Base-by-base conservation (phyloP, 1,284 basidiomycete species). In the Meripilus lineatus region DNA sequence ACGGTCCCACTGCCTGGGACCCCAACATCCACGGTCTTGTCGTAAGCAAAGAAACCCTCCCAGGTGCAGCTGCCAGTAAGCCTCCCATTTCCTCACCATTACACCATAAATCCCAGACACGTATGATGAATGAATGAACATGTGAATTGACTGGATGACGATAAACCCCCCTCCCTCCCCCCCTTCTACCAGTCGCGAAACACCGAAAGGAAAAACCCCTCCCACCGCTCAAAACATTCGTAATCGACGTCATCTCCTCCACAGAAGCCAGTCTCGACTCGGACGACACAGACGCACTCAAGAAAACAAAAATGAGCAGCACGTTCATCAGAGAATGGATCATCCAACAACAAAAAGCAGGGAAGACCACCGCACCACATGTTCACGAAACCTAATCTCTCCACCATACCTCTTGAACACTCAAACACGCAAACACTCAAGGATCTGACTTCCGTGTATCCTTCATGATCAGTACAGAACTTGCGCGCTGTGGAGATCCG, bases 251-350 rank as follows among this genome's bases (percentile, higher is more conserved):
- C 50, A 93, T 95, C 51, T 88, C 87, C 0, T 68, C 82, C 22
- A 75, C 71, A 10, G 61, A 64, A 42, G 66, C 70, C 10, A 78
- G 68, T 45, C 63, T 84, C 18, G 79, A 79, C 45, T 71, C 74
- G 43, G 72, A 73, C 24, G 84, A 92, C 57, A 72, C 77, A 23
- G 79, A 79, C 40, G 64, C 75, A 58, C 65, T 94, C 47, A 83
- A 82, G 58, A 71, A 78, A 51, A 74, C 81, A 32, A 95, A 95
- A 71, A 81, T 95, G 77, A 92, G 93, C 58, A 93, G 90, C 61
- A 93, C 91, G 6, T 87, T 77, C 49, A 93, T 96, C 52, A 72
- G 93, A 24, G 73, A 84, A 52, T 94, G 89, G 89, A 82, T 95
- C 53, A 78, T 73, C 18, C 7, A 15, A 6, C 36, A 38, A 20